Evolutionary conservation across 305 asterid species (phyloP), one percentile per base, ranked within the genome.

Genomic region (Stenogyne calaminthoides): DNA sequence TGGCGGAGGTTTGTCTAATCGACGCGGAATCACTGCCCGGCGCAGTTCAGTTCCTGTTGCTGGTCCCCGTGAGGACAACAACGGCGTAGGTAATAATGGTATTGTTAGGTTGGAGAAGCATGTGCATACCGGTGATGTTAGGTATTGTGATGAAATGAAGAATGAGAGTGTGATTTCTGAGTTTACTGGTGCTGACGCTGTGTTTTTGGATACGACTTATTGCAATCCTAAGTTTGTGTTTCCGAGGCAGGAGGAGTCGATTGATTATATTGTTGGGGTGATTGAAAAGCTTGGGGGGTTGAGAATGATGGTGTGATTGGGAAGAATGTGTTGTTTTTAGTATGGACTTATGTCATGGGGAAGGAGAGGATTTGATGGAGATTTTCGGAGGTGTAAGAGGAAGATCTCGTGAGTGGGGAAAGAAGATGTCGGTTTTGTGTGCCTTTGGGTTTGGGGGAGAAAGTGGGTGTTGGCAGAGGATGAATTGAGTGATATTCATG

Each of bases 1-100:
- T 66, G 96, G 94, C 86, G 15, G 90, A 87, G 66, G 88, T 91
- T 19, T 77, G 47, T 46, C 82, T 89, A 4, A 64, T 88, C 7
- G 96, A 93, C 66, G 97, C 98, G n/a, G 6, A 93, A 93, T 75
- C 97, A 93, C 83, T 93, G 96, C 98, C 98, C 0, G 97, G 97
- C 16, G 98, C 98, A 11, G 96, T 93, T 49, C 94, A 91, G 69
- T 89, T 91, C 67, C 67, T 93, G 77, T 91, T 93, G 77, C 89
- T 84, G 80, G 84, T 88, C 42, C 89, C 89, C 1, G 83, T 67
- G 19, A 32, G 37, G 11, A 12, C 59, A 73, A 71, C 14, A 25
- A 20, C 3, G 62, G 65, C 54, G 74, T 64, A 68, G 74, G 81
- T 52, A 76, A 58, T 67, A 15, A 60, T 39, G 44, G 34, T 80